phyloP scores from a whole-genome alignment of 352 stramenopile genomes.

The Pythium catenulatum region DNA sequence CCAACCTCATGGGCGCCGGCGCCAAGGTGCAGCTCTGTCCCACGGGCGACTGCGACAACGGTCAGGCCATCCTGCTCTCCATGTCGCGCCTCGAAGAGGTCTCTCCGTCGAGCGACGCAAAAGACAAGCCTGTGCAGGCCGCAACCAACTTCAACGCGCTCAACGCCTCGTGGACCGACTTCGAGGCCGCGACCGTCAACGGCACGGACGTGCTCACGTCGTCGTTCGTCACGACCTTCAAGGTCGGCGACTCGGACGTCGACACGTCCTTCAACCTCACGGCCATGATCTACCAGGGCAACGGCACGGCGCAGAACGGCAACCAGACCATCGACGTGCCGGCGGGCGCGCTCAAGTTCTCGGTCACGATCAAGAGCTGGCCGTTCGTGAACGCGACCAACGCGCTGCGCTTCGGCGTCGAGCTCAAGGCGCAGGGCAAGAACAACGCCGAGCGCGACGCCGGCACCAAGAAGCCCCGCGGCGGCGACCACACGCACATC shows the following conservation, averaged over 20 bases:
- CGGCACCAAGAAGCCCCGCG: conserved; percentile 48
- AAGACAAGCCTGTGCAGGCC: background rate
- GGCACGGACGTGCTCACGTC: conserved; percentile 58
- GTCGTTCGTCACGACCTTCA: conserved; percentile 51
- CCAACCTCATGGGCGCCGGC: conserved; percentile 61
- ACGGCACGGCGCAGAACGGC: conserved; percentile 63
- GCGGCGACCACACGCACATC: conserved; percentile 32
- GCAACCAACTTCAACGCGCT: conserved; percentile 59
- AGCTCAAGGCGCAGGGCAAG: conserved; percentile 63
- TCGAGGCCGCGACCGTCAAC: conserved; percentile 24
- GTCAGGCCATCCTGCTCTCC: conserved; percentile 36
- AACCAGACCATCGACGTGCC: conserved; percentile 61
- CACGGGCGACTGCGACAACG: conserved; percentile 36
- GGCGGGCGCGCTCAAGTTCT: conserved; percentile 71
- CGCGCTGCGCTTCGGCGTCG: conserved; percentile 59
- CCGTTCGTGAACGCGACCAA: conserved; percentile 57
- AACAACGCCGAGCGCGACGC: background rate
- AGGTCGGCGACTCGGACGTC: background rate
- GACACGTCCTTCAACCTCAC: conserved; percentile 63
- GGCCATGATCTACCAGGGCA: conserved; percentile 63
- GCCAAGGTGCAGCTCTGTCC: conserved; percentile 72
- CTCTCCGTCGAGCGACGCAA: background rate
- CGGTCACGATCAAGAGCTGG: conserved; percentile 63
- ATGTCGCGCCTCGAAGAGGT: conserved; percentile 65
- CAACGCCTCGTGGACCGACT: conserved; percentile 57